Evolutionary conservation across 208 protist species (phyloP).

Genomic region (Crithidia bombi): DNA sequence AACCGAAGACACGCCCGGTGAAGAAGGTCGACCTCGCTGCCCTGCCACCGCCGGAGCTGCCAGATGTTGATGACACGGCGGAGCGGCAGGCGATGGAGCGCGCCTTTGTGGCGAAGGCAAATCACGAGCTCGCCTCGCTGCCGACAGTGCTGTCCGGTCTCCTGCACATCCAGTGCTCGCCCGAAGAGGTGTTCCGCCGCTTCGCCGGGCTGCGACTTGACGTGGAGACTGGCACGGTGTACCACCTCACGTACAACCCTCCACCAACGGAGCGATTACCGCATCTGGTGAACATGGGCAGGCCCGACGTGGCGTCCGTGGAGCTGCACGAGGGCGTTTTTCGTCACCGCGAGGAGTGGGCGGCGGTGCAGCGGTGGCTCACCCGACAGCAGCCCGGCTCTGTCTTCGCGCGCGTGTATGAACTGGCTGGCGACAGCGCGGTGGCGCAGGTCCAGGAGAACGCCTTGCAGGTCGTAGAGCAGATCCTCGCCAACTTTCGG

Average conservation of each 20-base stretch:
- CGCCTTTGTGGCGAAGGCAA: slow-evolving; percentile 47
- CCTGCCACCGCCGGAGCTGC: slow-evolving; percentile 77
- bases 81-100: slow-evolving; percentile 46
- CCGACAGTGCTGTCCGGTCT: slow-evolving; percentile 49
- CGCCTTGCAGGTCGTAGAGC: slow-evolving; percentile 38
- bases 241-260: slow-evolving; percentile 83
- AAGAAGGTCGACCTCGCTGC: slow-evolving; percentile 64
- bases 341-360: slow-evolving; percentile 67
- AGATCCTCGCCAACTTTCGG: slow-evolving; percentile 38
- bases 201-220: slow-evolving; percentile 86
- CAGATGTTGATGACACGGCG: slow-evolving; percentile 54
- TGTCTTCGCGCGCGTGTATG: slow-evolving; percentile 47
- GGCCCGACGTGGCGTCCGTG: slow-evolving; percentile 59
- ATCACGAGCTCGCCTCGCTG: slow-evolving; percentile 42
- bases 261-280: slow-evolving; percentile 74
- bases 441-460: slow-evolving; percentile 38
- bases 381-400: slow-evolving; percentile 25
- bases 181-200: slow-evolving; percentile 74
- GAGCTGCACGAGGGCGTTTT: slow-evolving; percentile 75
- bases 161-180: slow-evolving; percentile 68
- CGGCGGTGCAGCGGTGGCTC: slow-evolving; percentile 51
- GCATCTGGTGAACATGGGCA: slow-evolving; percentile 68
- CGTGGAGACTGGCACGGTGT: slow-evolving; percentile 72
- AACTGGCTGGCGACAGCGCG: slow-evolving; percentile 57
- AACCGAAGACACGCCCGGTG: slow-evolving; percentile 50